A percentile compares a stretch with the other conserved stretches of the same genome.
Evolutionary conservation across 139 green algal genomes (phyloP).

Genomic region (Haematococcus lacustris): DNA sequence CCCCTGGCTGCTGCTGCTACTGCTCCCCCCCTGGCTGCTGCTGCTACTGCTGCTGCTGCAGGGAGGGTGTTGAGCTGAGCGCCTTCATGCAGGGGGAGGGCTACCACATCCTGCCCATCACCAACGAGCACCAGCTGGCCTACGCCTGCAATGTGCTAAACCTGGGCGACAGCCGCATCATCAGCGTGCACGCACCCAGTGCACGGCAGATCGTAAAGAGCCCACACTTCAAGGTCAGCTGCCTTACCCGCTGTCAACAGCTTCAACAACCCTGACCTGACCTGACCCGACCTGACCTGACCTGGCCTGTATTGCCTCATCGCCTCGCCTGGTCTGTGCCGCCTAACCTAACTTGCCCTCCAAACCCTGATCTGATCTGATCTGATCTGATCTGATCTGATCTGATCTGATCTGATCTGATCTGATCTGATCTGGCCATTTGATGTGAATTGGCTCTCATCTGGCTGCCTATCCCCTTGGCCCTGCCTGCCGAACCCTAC

Average conservation of each 20-base stretch:
- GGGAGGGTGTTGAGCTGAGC: conserved; percentile 74
- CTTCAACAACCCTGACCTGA: too few species aligned
- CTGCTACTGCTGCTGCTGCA: too few species aligned
- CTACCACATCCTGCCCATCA: conserved; percentile 89
- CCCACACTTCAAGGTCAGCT: conserved; percentile 63
- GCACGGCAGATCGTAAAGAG: conserved; percentile 76
- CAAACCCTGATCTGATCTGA: background rate
- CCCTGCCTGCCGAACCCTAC: background rate
- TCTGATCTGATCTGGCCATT: too few species aligned
- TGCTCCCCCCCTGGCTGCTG: too few species aligned
- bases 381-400: background rate
- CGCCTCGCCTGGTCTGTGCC: background rate
- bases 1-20: too few species aligned
- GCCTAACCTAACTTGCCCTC: background rate
- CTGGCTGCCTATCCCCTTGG: too few species aligned
- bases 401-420: too few species aligned
- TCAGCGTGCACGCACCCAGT: conserved; percentile 69
- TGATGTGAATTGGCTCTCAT: too few species aligned
- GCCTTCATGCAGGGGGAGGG: conserved; percentile 71
- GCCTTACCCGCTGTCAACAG: too few species aligned
- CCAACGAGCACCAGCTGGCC: conserved; percentile 73
- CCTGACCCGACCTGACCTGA: too few species aligned
- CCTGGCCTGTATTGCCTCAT: background rate
- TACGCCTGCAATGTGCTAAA: conserved; percentile 81
- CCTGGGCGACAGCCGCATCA: conserved; percentile 68